Evolutionary conservation across 2,329 filamentous ascomycete species (phyloP), one percentile per base, ranked within the genome.

Genomic region (Fusarium globosum): DNA sequence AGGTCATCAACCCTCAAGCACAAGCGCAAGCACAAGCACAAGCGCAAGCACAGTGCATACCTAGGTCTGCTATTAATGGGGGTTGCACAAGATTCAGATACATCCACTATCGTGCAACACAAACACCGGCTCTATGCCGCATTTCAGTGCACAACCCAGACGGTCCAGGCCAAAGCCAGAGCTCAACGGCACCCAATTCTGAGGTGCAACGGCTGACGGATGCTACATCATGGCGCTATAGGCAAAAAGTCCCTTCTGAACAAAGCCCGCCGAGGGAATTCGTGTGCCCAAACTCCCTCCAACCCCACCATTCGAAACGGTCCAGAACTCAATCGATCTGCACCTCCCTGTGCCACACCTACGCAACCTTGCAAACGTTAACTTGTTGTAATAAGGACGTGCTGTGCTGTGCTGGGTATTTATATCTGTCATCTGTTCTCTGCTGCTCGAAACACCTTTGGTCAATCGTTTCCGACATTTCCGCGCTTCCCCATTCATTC

Each of bases 271-370:
- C 46, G 66, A 53, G 62, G 62, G 48, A 68, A 68, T 68, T 67
- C 46, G 66, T 66, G 51, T 61, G 51, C 48, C 61, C 65, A 69
- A 68, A 70, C 74, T 72, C 56, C 45, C 49, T 57, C 65, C 67
- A 68, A 72, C 75, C 75, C 74, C 74, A 76, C 75, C 66, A 72
- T 63, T 59, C 61, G 63, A 61, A 67, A 77, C 69, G 76, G 76
- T 78, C 76, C 75, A 77, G 76, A 78, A 77, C 76, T 77, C 70
- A 61, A 78, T 78, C 64, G 76, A 78, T 76, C 76, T 78, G 76
- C 76, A 77, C 68, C 65, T 77, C 68, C 64, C 67, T 74, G 76
- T 77, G 76, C 76, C 76, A 78, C 76, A 75, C 72, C 65, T 65
- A 59, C 66, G 51, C 59, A 72, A 65, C 65, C 73, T 64, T 59